Evolutionary conservation across 805 yeast genomes (phyloP), one percentile per base, ranked within the genome.

Genomic region (Cyberlindnera sargentensis): DNA sequence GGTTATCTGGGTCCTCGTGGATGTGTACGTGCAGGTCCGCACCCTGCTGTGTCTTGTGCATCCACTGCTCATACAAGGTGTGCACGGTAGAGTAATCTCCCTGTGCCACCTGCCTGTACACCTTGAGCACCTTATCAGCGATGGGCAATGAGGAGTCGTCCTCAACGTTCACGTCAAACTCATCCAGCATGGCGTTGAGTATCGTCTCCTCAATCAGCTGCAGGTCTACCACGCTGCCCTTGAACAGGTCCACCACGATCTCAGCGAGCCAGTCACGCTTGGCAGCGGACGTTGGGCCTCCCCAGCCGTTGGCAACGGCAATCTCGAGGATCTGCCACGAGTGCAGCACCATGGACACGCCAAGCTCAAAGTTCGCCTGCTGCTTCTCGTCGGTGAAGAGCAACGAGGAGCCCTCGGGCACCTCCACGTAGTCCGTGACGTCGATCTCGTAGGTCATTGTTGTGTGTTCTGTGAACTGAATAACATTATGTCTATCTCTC

Each of bases 221-320:
- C 3, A 84, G 70, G 54, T 89, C 98, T 5, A 91, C 85, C 4
- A 76, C 72, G 40, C 70, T 74, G 38, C 75, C 80, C 36, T 63
- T 70, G 58, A 91, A 93, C 42, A 89, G 70, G 31, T 88, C 97
- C 28, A 89, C 75, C 3, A 91, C 77, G 10, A 86, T 67, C 4
- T 87, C 95, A 4, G 86, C 78, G 50, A 91, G 74, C 99, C 99
- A 93, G 61, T 93, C 99, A 58, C 99, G 74, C 63, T 93, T 93
- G 33, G 86, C 97, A 1, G 74, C 78, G 10, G 95, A 82, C 31
- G 86, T 84, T 10, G 96, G 80, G 1, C 99, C 99, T 47, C 99
- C 99, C 98, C 99, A 93, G 29, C 73, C 70, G 61, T 86, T 88
- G 5, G 79, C 95, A 8, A 93, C 98, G 0, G 99, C 99, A 1